Evolutionary conservation across 2,329 filamentous ascomycete genomes (phyloP).

Genomic region (Ophiostoma sp.): DNA sequence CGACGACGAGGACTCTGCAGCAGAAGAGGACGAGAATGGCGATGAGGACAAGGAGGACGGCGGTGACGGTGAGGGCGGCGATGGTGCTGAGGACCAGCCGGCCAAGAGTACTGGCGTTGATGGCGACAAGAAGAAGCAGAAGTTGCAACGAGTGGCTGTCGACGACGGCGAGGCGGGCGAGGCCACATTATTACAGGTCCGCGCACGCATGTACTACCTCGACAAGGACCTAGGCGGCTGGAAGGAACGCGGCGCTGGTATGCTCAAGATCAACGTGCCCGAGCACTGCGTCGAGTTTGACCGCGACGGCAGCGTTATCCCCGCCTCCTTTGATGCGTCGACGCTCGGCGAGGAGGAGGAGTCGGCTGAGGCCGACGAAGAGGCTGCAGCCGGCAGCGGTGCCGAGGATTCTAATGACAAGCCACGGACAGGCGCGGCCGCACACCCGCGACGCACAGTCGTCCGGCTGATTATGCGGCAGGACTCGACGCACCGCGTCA

Average conservation of each 20-base stretch:
- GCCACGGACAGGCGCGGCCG: constrained; percentile 18
- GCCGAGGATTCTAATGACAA: constrained; percentile 29
- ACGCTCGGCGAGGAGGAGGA: constrained; percentile 31
- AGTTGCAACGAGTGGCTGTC: constrained; percentile 67
- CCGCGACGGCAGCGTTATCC: constrained; percentile 39
- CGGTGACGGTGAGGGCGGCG: constrained; percentile 51
- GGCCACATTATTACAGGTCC: constrained; percentile 56
- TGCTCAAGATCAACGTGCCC: constrained; percentile 79
- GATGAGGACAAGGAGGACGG: constrained; percentile 46
- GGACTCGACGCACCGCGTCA: constrained; percentile 81
- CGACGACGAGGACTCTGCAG: constrained; percentile 38
- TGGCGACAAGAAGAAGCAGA: constrained; percentile 63
- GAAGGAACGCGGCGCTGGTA: constrained; percentile 86
- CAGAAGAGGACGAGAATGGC: constrained; percentile 46
- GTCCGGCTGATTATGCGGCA: constrained; percentile 86
- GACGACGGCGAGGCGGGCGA: constrained; percentile 89
- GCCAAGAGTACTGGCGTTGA: constrained; percentile 44
- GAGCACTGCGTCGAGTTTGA: constrained; percentile 56
- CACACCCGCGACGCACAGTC: constrained; percentile 44
- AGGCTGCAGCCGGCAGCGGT: constrained; percentile 33
- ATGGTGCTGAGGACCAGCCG: constrained; percentile 29
- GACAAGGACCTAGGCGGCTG: constrained; percentile 69
- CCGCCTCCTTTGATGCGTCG: constrained; percentile 32
- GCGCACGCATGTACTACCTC: constrained; percentile 83
- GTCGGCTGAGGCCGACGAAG: constrained; percentile 32